Conservation (phyloP, 176 grass and related monocot genomes). For the Saccharum officinarum region DNA sequence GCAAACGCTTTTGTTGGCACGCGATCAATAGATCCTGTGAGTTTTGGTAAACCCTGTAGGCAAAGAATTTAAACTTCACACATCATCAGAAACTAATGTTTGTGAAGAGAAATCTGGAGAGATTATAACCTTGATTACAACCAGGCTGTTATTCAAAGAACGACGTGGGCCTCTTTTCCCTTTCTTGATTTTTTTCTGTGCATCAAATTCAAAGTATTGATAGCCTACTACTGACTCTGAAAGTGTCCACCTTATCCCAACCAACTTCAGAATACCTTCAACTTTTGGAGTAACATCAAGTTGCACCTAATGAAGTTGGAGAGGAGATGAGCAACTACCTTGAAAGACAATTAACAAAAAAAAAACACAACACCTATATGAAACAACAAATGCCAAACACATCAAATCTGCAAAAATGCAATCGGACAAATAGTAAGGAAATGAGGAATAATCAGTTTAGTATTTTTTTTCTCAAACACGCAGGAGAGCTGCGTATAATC, state of each 20-base stretch:
- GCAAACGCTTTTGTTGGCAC: slow-evolving; percentile 68
- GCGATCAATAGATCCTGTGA: slow-evolving; percentile 70
- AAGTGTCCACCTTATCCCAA: slow-evolving; percentile 86
- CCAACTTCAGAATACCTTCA: slow-evolving; percentile 87
- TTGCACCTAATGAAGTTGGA: slow-evolving; percentile 67
- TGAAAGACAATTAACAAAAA: neutral
- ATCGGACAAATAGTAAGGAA: slow-evolving; percentile 15
- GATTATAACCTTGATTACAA: slow-evolving; percentile 86
- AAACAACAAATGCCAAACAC: slow-evolving; percentile 7
- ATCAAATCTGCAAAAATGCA: slow-evolving; percentile 13
- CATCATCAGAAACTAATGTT: slow-evolving; percentile 27
- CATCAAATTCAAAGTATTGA: slow-evolving; percentile 72
- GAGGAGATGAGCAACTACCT: slow-evolving; percentile 6
- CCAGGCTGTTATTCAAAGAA: slow-evolving; percentile 56
- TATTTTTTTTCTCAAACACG: neutral
- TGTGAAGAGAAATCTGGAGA: slow-evolving; percentile 18
- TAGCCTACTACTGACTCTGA: slow-evolving; percentile 93
- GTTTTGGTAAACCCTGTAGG: slow-evolving; percentile 81
- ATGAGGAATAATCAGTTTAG: neutral
- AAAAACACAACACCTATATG: neutral
- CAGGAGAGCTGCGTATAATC: neutral
- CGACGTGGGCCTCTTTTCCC: slow-evolving; percentile 48
- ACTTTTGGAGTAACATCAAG: slow-evolving; percentile 92
- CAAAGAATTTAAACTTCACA: slow-evolving; percentile 35
- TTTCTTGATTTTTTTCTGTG: slow-evolving; percentile 79